These are phyloP conservation scores for Macrophomina pseudophaseolina DNA, from an alignment of 2,329 filamentous ascomycete species.

Conservation along the genomic window DNA sequence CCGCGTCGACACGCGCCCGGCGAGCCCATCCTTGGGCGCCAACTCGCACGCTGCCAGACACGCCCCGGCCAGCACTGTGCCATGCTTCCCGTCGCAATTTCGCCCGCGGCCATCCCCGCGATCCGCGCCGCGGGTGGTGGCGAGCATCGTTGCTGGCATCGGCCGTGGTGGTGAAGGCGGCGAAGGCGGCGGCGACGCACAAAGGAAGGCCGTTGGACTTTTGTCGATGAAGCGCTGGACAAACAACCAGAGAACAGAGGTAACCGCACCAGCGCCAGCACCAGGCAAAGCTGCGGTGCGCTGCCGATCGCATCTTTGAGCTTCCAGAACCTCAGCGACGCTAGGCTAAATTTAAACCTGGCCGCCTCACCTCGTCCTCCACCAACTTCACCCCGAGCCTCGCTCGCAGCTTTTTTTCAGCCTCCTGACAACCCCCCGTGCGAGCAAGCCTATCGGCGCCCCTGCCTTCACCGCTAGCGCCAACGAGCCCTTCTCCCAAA, in stretches of 20 bases:
- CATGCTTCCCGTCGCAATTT: slow-evolving; percentile 1
- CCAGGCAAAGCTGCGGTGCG: not conserved
- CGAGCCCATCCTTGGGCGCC: slow-evolving; percentile 2
- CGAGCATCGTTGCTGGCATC: not conserved
- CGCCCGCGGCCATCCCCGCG: not conserved
- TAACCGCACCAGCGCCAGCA: not conserved
- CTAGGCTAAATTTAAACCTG: slow-evolving; percentile 19
- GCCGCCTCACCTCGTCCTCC: slow-evolving; percentile 14
- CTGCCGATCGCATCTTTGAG: slow-evolving; percentile 10
- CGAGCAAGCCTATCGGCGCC: not conserved
- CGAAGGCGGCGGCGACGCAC: not conserved
- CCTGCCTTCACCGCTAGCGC: slow-evolving; percentile 14
- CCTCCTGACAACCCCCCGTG: not conserved
- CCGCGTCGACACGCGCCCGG: slow-evolving; percentile 12
- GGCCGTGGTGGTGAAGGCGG: not conserved
- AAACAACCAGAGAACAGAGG: too few relatives aligned
- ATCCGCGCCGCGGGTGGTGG: not conserved
- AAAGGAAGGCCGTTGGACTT: not conserved
- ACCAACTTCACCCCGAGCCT: not conserved
- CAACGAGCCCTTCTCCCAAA: not conserved
- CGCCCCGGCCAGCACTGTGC: not conserved
- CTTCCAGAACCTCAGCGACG: slow-evolving; percentile 15
- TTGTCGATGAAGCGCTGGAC: too few relatives aligned
- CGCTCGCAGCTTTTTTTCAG: slow-evolving; percentile 10
- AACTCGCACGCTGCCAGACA: not conserved